phyloP scores from a whole-genome alignment of 2,329 filamentous ascomycete genomes.

The Ascochyta lentis region DNA sequence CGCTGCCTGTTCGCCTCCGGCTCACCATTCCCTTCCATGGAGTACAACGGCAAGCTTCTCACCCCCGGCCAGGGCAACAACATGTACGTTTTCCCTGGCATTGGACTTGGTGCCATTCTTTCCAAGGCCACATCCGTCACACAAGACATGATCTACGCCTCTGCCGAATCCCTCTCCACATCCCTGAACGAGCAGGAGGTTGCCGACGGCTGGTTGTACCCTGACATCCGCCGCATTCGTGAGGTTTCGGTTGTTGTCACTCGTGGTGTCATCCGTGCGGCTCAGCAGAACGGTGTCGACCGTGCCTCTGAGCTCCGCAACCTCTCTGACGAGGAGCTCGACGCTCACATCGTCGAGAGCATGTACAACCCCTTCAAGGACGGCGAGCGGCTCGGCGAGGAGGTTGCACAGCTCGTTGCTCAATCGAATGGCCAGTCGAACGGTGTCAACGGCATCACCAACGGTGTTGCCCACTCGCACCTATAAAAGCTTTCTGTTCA shows the following conservation, averaged over 20 bases:
- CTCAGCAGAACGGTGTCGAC: constrained; percentile 74
- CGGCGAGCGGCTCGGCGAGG: constrained; percentile 48
- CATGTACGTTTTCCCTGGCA: constrained; percentile 95
- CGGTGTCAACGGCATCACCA: constrained; percentile 35
- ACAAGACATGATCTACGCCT: constrained; percentile 96
- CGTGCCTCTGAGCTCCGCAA: constrained; percentile 65
- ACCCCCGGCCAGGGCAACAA: constrained; percentile 71
- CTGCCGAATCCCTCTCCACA: constrained; percentile 79
- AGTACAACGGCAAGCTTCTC: constrained; percentile 54
- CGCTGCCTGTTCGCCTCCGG: constrained; percentile 93
- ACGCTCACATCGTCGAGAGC: constrained; percentile 65
- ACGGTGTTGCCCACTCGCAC: constrained; percentile 43
- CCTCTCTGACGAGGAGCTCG: constrained; percentile 71
- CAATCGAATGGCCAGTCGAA: constrained; percentile 30
- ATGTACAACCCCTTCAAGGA: constrained; percentile 62
- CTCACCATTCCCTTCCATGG: constrained; percentile 81
- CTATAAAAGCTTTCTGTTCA: constrained; percentile 34
- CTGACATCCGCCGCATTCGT: constrained; percentile 86
- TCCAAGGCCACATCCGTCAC: constrained; percentile 86
- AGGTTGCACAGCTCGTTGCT: constrained; percentile 45
- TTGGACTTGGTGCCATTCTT: constrained; percentile 91
- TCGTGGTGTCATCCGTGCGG: constrained; percentile 90
- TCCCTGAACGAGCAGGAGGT: constrained; percentile 83
- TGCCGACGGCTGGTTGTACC: constrained; percentile 86
- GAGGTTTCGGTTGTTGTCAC: constrained; percentile 88